Evolutionary conservation across 2,329 filamentous ascomycete species (phyloP), one percentile per base, ranked within the genome.

Genomic region (Apiospora kogelbergensis): DNA sequence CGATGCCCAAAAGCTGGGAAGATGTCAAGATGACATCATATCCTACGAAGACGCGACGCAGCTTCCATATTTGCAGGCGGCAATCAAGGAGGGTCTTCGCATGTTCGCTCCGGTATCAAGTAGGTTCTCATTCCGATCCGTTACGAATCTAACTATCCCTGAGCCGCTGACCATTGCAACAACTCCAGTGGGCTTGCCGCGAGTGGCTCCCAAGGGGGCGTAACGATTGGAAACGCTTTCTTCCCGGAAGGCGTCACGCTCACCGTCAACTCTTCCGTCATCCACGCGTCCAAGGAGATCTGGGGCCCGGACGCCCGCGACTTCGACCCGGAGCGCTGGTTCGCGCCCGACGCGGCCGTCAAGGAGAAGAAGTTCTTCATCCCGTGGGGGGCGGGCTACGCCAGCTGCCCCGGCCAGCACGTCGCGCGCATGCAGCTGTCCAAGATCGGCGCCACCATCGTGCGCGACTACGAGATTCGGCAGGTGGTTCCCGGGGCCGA

Each of bases 1-100:
- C 33, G 67, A 46, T 10, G 71, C 72, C 2, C 60, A 33, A 26
- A 63, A 60, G 44, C 44, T 57, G n/a, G 69, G 68, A 65, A 67
- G n/a, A 9, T 70, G 70, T 64, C 30, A 68, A 17, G 42, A 66
- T 44, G 26, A 64, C 33, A 20, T 71, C 24, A 53, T 73, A 10
- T 64, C 71, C 40, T 72, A 68, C 13, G 69, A 70, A 63, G 73
- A 74, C 33, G 69, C 74, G 15, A 65, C 70, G 42, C 65, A 71
- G 40, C 70, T 76, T 7, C 72, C 72, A 1, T 77, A 77, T 69
- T 70, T 77, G 46, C 68, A 72, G 41, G 74, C 76, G 30, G 73
- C 71, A 63, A 71, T 76, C 48, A 74, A 74, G 67, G 76, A 77
- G 63, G 68, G 70, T 13, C 69, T 77, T 45, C 71, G 76, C 40